Evolutionary conservation across 2,329 filamentous ascomycete species (phyloP), one percentile per base, ranked within the genome.

Genomic region (Samsoniella hepiali): DNA sequence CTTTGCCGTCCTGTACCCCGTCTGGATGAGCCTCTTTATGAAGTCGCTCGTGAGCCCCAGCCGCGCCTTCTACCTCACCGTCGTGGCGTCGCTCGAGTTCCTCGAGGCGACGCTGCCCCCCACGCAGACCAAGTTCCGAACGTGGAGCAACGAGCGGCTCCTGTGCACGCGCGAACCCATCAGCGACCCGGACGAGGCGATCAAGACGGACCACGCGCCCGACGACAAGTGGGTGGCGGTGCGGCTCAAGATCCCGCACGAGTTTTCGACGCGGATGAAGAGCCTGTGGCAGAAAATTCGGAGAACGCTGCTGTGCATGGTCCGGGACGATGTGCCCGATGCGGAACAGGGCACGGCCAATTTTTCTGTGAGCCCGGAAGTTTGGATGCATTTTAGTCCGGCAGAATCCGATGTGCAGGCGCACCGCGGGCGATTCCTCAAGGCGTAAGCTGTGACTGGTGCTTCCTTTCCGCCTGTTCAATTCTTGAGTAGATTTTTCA

Each of bases 21-120:
- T 81, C 47, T 76, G 85, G 67, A 83, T 84, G 70, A 82, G 83
- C 1, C 71, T 85, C 9, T 74, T 88, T 15, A 77, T 87, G 65
- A 90, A 90, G 71, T 84, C 83, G 58, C 83, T 86, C 15, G 82
- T 87, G n/a, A 81, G 89, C 68, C 85, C 87, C 0, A 75, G 81
- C 55, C 79, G 87, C 62, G 87, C 86, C 2, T 80, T 89, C 32
- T 83, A 87, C 69, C 76, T 90, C 44, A 89, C 88, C 51, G 79
- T 88, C 67, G 84, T 84, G 65, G 81, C 85, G 8, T 82, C 81
- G 32, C 78, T 90, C 34, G 87, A 89, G 67, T 89, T 89, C 62
- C 77, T 89, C 5, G 78, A 78, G 51, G 76, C 81, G 10, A 80
- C 84, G 2, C 76, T 87, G 57, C 82, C 82, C 11, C 65, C 69